These are phyloP conservation scores for Phaeosphaeria sp. DNA, from an alignment of 2,329 filamentous ascomycete species.

Conservation along the genomic window DNA sequence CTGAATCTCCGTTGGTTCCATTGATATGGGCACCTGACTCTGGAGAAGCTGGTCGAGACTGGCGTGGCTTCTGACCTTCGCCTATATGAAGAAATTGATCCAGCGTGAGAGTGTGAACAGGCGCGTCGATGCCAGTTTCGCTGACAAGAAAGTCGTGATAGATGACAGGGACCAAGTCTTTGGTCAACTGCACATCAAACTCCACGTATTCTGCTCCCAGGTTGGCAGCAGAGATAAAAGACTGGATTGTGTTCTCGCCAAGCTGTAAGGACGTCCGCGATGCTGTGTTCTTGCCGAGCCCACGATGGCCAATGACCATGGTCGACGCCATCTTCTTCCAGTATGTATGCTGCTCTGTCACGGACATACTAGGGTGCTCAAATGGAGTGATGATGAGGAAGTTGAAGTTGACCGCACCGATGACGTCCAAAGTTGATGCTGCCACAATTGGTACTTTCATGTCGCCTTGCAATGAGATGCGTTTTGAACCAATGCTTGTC, in stretches of 20 bases:
- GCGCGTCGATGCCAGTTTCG: slow-evolving; percentile 95
- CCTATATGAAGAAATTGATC: slow-evolving; percentile 96
- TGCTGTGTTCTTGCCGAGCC: slow-evolving; percentile 85
- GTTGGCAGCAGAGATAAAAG: slow-evolving; percentile 95
- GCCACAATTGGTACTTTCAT: slow-evolving; percentile 90
- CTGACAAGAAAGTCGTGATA: slow-evolving; percentile 99
- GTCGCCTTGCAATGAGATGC: slow-evolving; percentile 92
- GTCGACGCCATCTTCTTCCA: slow-evolving; percentile 93
- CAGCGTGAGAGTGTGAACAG: slow-evolving; percentile 90
- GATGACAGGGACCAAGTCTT: slow-evolving; percentile 96
- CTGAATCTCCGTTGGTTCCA: slow-evolving; percentile 22
- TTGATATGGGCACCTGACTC: slow-evolving; percentile 17
- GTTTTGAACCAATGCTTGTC: slow-evolving; percentile 79
- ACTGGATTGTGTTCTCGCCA: slow-evolving; percentile 93
- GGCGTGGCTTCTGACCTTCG: slow-evolving; percentile 57
- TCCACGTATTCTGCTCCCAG: slow-evolving; percentile 79
- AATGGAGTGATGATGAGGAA: slow-evolving; percentile 96
- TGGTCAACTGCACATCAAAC: slow-evolving; percentile 95
- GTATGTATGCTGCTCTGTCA: slow-evolving; percentile 90
- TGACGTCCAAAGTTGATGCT: slow-evolving; percentile 81
- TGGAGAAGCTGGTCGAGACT: slow-evolving; percentile 58
- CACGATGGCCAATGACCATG: slow-evolving; percentile 77
- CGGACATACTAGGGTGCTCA: slow-evolving; percentile 88
- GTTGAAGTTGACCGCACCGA: slow-evolving; percentile 95
- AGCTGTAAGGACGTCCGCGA: slow-evolving; percentile 88